Evolutionary conservation across 768 basidiomycete species (phyloP), one percentile per base, ranked within the genome.

Genomic region (Amanita brunnescens): DNA sequence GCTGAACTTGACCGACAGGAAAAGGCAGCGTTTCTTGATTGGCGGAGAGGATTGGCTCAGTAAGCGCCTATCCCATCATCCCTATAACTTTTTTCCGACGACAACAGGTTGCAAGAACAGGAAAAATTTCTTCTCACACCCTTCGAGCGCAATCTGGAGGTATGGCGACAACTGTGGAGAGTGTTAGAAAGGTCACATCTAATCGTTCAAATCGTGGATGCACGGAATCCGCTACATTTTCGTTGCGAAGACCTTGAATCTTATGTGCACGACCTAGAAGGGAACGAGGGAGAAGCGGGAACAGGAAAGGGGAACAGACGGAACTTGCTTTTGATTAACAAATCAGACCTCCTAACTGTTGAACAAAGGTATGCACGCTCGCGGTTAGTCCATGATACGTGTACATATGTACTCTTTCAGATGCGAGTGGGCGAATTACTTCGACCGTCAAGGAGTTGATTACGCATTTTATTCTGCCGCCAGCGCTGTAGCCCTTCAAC

Each of bases 131-230:
- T 97, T n/a, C 73, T 97, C 1, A 95, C 94, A 0, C 95, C 93
- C 4, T 99, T 96, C 61, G 96, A 99, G 63, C 86, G 93, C 44
- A 99, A 98, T 62, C 69, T 99, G 29, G 94, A 98, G 73, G 96
- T 99, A 10, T 98, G 96, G 95, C 75, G 96, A 38, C 96, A 99
- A 61, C 77, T 99, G 6, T 99, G 96, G 96, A 78, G 96, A 47
- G 96, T 98, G 1, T 69, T 96, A 7, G 96, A 99, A 69, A 80
- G 93, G 18, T 96, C 95, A 1, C 90, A 96, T 59, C 79, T 99
- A 20, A 70, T 98, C 29, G 88, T 98, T 2, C 92, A 98, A 67
- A 95, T 99, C 46, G 89, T 96, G 47, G 96, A 99, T 62, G 92
- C 92, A 5, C 83, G 96, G 34, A 97, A 96, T 70, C 95, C 96